These are phyloP conservation scores for Tuber magnatum DNA, from an alignment of 495 filamentous ascomycete species.

Conservation along the genomic window DNA sequence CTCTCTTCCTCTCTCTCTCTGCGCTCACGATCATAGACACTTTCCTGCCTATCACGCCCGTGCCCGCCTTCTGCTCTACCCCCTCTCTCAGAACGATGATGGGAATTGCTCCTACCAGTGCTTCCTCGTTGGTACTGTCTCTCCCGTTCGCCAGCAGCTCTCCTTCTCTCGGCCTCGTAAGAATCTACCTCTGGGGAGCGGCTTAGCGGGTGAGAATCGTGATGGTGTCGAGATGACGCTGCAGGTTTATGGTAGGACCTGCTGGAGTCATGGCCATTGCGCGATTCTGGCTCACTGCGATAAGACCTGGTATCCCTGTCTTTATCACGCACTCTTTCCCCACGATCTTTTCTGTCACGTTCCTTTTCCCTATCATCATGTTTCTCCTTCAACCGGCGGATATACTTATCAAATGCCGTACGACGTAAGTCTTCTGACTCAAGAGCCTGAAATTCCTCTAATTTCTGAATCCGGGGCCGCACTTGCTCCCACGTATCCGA, in stretches of 20 bases:
- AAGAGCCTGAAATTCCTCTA: constrained; percentile 74
- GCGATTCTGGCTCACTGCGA: constrained; percentile 49
- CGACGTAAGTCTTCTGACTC: constrained; percentile 73
- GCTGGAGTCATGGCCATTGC: constrained; percentile 42
- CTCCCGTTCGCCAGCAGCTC: constrained; percentile 42
- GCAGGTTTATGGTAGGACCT: constrained; percentile 36
- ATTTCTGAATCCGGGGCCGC: constrained; percentile 65
- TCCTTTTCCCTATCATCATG: constrained; percentile 78
- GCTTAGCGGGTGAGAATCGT: constrained; percentile 45
- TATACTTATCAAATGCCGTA: constrained; percentile 83
- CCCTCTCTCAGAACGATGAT: constrained; percentile 45
- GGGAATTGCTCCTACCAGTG: constrained; percentile 32
- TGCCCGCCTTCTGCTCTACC: constrained; percentile 46
- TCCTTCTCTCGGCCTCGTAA: constrained; percentile 44
- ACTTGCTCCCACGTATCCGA: constrained; percentile 82
- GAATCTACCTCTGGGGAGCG: constrained; percentile 45
- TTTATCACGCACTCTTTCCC: constrained; percentile 52
- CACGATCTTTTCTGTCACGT: constrained; percentile 57
- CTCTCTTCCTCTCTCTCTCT: constrained; percentile 77
- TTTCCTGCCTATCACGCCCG: constrained; percentile 47
- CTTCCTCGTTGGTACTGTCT: constrained; percentile 42
- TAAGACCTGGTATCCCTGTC: constrained; percentile 57
- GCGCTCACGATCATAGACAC: constrained; percentile 63
- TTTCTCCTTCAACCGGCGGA: constrained; percentile 82
- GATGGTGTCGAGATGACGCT: constrained; percentile 35